These are phyloP conservation scores for Naganishia onofrii DNA, from an alignment of 768 basidiomycete species.

Conservation along the genomic window DNA sequence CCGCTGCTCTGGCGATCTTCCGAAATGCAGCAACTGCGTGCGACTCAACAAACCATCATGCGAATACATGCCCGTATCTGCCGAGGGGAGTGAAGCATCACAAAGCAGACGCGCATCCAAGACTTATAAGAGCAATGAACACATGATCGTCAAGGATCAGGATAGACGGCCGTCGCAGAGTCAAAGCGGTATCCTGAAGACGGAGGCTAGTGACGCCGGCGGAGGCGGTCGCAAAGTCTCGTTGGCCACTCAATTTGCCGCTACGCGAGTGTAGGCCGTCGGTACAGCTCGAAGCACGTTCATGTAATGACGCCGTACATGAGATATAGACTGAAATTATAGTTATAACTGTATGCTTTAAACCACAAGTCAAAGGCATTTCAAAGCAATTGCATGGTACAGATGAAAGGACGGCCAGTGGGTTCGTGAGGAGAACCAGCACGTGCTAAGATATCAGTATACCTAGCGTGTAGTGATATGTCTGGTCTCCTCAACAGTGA, in stretches of 20 bases:
- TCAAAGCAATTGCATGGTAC: too few relatives aligned
- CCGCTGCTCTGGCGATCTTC: constrained; percentile 21
- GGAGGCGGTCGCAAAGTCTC: neutral
- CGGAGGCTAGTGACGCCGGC: neutral
- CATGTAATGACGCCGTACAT: neutral
- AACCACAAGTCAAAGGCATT: neutral
- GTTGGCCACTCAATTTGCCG: neutral
- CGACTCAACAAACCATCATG: constrained; percentile 5
- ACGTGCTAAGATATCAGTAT: neutral
- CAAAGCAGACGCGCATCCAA: neutral
- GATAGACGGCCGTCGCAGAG: neutral
- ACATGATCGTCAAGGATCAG: too few relatives aligned
- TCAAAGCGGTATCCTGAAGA: neutral
- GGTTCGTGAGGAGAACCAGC: constrained; percentile 1
- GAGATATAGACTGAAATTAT: neutral
- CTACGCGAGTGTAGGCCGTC: neutral
- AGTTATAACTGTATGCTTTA: neutral
- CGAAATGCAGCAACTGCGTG: constrained; percentile 18
- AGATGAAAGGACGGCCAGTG: too few relatives aligned
- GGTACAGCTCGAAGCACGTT: neutral
- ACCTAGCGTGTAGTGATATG: neutral
- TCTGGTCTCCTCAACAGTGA: neutral
- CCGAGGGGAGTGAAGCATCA: neutral
- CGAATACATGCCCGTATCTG: constrained; percentile 21
- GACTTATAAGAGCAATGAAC: neutral